Conservation (phyloP, 2,329 filamentous ascomycete species). For the Zalaria obscura region DNA sequence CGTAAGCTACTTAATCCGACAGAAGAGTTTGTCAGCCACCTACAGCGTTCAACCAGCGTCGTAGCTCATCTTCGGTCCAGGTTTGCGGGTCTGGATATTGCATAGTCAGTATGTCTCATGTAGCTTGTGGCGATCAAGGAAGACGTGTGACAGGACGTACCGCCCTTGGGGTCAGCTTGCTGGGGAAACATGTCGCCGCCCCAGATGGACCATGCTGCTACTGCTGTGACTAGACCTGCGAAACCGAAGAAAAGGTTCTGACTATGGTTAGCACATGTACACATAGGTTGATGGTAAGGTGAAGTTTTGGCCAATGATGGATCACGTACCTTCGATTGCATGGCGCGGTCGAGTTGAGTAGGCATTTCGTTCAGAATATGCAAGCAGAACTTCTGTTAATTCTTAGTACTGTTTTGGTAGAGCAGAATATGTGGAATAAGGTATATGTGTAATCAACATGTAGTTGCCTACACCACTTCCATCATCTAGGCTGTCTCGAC, state of each 20-base stretch:
- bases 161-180: slow-evolving; percentile 60
- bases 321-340: slow-evolving; percentile 26
- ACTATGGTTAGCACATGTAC: not conserved
- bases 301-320: slow-evolving; percentile 5
- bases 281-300: not conserved
- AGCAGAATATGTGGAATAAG: too few species aligned
- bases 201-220: slow-evolving; percentile 74
- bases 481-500: too few species aligned
- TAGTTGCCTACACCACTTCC: too few species aligned
- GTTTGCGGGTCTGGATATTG: slow-evolving; percentile 39
- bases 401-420: too few species aligned
- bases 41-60: slow-evolving; percentile 69
- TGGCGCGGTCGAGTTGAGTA: slow-evolving; percentile 33
- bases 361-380: slow-evolving; percentile 22
- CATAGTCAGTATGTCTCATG: not conserved
- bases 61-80: slow-evolving; percentile 72
- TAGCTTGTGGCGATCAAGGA: not conserved
- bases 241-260: slow-evolving; percentile 46
- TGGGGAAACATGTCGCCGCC: slow-evolving; percentile 72
- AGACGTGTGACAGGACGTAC: slow-evolving; percentile 30
- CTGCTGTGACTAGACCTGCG: slow-evolving; percentile 66
- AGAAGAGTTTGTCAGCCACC: slow-evolving; percentile 18
- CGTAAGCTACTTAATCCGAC: not conserved
- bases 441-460: too few species aligned
- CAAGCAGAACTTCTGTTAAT: too few species aligned